Evolutionary conservation across 768 basidiomycete species (phyloP).

Genomic region (Phaffia australis): DNA sequence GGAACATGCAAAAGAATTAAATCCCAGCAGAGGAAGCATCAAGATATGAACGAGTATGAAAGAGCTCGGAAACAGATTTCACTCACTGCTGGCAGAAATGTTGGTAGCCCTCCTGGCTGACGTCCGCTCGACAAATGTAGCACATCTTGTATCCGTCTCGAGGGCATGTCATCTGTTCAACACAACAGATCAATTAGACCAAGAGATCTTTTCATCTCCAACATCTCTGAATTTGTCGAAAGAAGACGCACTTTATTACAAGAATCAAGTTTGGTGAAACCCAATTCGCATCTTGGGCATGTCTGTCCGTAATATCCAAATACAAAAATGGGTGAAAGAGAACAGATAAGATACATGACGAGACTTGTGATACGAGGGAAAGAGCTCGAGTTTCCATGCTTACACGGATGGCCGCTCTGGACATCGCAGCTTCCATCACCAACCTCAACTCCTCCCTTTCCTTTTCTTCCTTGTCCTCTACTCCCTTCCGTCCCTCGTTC

Average conservation of each 20-base stretch:
- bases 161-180: slow-evolving; percentile 21
- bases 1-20: slow-evolving; percentile 1
- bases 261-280: slow-evolving; percentile 23
- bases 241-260: slow-evolving; percentile 22
- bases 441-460: slow-evolving; percentile 24
- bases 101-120: slow-evolving; percentile 17
- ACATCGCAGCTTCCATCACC: slow-evolving; percentile 23
- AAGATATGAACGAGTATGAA: not conserved
- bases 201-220: not conserved
- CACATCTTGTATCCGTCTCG: slow-evolving; percentile 26
- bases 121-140: slow-evolving; percentile 25
- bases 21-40: not conserved
- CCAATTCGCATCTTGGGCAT: slow-evolving; percentile 22
- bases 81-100: slow-evolving; percentile 25
- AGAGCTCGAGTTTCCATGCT: slow-evolving; percentile 3
- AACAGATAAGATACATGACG: not conserved
- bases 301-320: not conserved
- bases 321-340: not conserved
- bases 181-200: not conserved
- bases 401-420: slow-evolving; percentile 13
- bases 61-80: not conserved
- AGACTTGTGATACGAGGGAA: not conserved
- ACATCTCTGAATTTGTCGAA: not conserved
- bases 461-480: slow-evolving; percentile 14
- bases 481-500: not conserved